Conservation (phyloP, 2,329 filamentous ascomycete genomes). For the Hymenoscyphus infarciens region DNA sequence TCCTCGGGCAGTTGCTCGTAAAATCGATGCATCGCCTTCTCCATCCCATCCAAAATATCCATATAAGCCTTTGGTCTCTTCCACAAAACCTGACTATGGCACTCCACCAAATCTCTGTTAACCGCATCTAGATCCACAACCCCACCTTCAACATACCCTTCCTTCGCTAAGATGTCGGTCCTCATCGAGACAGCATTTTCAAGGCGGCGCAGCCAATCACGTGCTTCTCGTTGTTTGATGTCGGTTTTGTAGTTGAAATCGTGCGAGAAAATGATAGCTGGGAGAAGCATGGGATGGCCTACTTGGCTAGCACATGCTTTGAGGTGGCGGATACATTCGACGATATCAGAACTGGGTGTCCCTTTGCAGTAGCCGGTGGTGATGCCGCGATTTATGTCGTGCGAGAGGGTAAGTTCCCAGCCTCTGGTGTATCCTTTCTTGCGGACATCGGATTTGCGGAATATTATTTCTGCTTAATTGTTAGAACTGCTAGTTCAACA, state of each 20-base stretch:
- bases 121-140: conserved; percentile 56
- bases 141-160: conserved; percentile 51
- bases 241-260: conserved; percentile 55
- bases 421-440: conserved; percentile 62
- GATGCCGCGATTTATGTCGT: conserved; percentile 51
- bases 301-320: conserved; percentile 47
- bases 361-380: conserved; percentile 62
- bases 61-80: conserved; percentile 59
- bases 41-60: conserved; percentile 49
- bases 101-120: conserved; percentile 61
- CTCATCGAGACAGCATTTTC: conserved; percentile 60
- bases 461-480: conserved; percentile 50
- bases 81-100: conserved; percentile 59
- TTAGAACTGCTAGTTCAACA: background rate
- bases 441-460: conserved; percentile 63
- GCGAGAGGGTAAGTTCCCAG: conserved; percentile 61
- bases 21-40: conserved; percentile 42
- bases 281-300: conserved; percentile 56
- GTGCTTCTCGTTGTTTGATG: conserved; percentile 58
- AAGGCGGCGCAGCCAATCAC: conserved; percentile 58
- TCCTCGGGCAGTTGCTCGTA: conserved; percentile 15
- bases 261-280: conserved; percentile 55
- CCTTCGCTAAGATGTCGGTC: conserved; percentile 28
- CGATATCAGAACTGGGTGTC: conserved; percentile 54
- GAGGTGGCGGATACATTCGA: conserved; percentile 48